Evolutionary conservation across 1,284 basidiomycete species (phyloP).

Genomic region (Papiliotrema flavescens): DNA sequence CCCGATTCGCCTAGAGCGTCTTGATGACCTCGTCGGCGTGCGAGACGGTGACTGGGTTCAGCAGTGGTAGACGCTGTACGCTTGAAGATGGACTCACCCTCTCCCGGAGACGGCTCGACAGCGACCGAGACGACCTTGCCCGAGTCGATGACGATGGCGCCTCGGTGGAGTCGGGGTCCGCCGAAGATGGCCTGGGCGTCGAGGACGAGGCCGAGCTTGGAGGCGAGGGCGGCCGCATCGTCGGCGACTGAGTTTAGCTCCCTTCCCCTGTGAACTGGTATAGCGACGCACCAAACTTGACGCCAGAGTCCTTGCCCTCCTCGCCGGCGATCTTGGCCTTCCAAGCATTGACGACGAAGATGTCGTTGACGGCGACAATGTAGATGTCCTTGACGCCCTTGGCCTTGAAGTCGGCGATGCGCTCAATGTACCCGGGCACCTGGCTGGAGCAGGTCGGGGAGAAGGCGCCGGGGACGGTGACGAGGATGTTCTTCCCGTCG

Average conservation of each 20-base stretch:
- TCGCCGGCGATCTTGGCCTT: conserved; percentile 60
- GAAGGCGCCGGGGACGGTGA: conserved; percentile 56
- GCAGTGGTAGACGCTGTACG: background rate
- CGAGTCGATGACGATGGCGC: conserved; percentile 50
- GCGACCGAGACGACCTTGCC: conserved; percentile 57
- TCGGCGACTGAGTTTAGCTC: conserved; percentile 55
- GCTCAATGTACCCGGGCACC: conserved; percentile 63
- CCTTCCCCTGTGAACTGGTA: background rate
- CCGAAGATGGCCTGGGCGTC: conserved; percentile 63
- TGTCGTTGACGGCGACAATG: conserved; percentile 67
- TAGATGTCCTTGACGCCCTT: conserved; percentile 68
- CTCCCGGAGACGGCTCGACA: conserved; percentile 59
- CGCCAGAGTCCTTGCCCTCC: conserved; percentile 19
- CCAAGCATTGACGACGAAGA: conserved; percentile 63
- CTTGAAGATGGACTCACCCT: conserved; percentile 38
- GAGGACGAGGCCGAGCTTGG: conserved; percentile 61
- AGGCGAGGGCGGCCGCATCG: conserved; percentile 59
- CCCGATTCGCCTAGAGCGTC: conserved; percentile 51
- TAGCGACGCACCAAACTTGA: conserved; percentile 42
- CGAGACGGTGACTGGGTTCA: conserved; percentile 54
- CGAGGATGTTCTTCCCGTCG: conserved; percentile 66
- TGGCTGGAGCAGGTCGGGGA: conserved; percentile 57
- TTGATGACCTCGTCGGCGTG: conserved; percentile 59
- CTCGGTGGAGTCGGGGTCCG: conserved; percentile 62
- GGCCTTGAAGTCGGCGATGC: conserved; percentile 60